phyloP scores from a whole-genome alignment of 2,329 filamentous ascomycete species.

The Aaosphaeria pasadenensis region DNA sequence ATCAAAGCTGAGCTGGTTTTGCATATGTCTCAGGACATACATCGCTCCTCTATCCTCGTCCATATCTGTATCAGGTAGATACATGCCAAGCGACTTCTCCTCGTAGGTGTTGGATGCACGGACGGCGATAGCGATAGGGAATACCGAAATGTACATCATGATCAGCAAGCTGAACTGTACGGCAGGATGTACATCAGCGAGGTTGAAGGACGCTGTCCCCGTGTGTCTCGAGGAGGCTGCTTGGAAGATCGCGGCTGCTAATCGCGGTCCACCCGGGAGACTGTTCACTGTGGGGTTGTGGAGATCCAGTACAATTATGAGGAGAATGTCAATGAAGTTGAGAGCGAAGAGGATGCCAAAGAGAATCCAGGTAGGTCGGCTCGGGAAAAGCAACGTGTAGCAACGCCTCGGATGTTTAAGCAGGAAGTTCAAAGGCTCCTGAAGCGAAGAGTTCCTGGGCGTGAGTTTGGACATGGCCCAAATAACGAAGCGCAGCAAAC shows the following conservation, averaged over 20 bases:
- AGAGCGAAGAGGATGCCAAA: slow-evolving; percentile 49
- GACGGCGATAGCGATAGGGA: slow-evolving; percentile 60
- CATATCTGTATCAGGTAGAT: slow-evolving; percentile 32
- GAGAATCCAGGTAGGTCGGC: slow-evolving; percentile 56
- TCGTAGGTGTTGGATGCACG: slow-evolving; percentile 58
- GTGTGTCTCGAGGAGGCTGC: slow-evolving; percentile 49
- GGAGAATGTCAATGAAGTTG: slow-evolving; percentile 47
- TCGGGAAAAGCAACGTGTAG: slow-evolving; percentile 61
- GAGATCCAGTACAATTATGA: slow-evolving; percentile 35
- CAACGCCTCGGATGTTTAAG: slow-evolving; percentile 61
- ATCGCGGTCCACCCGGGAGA: slow-evolving; percentile 44
- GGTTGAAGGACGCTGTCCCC: slow-evolving; percentile 47
- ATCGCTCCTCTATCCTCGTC: slow-evolving; percentile 8
- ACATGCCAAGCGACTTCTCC: slow-evolving; percentile 58
- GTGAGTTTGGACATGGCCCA: slow-evolving; percentile 52
- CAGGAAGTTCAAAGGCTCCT: slow-evolving; percentile 53
- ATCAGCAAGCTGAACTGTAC: slow-evolving; percentile 57
- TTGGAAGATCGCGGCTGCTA: slow-evolving; percentile 58
- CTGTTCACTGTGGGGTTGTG: slow-evolving; percentile 48
- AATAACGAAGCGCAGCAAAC: slow-evolving; percentile 56
- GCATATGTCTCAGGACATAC: slow-evolving; percentile 35
- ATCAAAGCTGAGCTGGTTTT: slow-evolving; percentile 44
- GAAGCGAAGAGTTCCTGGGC: slow-evolving; percentile 33
- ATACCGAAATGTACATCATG: slow-evolving; percentile 65
- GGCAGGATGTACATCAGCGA: slow-evolving; percentile 48